Percentiles rank a stretch among this genome's conserved stretches.
Conservation (phyloP, 257 asterid species). For the Capsicum chinense region DNA sequence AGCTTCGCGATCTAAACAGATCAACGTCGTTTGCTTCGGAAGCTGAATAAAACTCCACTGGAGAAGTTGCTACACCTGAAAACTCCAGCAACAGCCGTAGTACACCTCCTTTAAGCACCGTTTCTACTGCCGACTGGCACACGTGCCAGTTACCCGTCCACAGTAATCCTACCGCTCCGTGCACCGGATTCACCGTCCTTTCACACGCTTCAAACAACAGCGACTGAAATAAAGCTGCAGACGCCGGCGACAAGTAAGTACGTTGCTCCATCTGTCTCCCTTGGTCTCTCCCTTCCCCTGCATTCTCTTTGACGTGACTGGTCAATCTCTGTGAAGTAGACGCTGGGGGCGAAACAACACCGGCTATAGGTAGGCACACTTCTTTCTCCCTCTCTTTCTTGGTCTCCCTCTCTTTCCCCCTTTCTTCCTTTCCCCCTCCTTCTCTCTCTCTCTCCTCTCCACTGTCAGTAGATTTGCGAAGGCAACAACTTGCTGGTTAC, state of each 20-base stretch:
- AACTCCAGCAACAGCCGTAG: conserved; percentile 45
- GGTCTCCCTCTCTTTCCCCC: too few species aligned
- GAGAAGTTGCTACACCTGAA: conserved; percentile 15
- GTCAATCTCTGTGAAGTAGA: too few species aligned
- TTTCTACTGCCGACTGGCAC: conserved; percentile 83
- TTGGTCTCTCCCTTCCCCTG: too few species aligned
- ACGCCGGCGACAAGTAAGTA: not conserved
- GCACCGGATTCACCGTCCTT: conserved; percentile 80
- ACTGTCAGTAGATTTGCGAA: too few species aligned
- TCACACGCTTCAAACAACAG: conserved; percentile 85
- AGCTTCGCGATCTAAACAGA: conserved; percentile 35
- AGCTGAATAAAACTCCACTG: conserved; percentile 33
- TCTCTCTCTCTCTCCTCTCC: too few species aligned
- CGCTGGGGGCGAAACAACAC: too few species aligned
- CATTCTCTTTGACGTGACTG: too few species aligned
- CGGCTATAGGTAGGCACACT: too few species aligned
- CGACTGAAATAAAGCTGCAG: conserved; percentile 80
- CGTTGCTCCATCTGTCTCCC: too few species aligned
- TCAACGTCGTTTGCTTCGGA: conserved; percentile 35
- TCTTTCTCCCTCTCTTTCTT: too few species aligned
- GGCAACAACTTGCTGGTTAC: too few species aligned
- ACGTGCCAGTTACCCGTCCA: conserved; percentile 85
- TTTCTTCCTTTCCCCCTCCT: too few species aligned
- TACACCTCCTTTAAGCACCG: conserved; percentile 77
- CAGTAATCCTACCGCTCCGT: conserved; percentile 75